Base-by-base conservation (phyloP, 768 basidiomycete genomes). In the Trametes cubensis region DNA sequence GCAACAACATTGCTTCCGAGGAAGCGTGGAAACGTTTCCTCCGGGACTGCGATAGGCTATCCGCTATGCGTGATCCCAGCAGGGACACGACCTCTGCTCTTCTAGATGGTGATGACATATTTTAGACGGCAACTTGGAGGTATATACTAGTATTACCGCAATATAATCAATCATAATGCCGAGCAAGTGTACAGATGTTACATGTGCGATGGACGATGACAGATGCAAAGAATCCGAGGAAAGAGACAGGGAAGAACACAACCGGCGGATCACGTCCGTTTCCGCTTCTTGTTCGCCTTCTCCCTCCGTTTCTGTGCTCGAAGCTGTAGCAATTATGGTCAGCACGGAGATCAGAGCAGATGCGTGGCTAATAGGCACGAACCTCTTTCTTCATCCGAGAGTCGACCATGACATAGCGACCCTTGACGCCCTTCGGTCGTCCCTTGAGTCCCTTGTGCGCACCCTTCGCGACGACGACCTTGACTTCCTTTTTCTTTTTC, bases 371-470 rank as follows among this genome's bases (percentile, higher is more conserved):
- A 56, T 50, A 6, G 46, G 44, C 28, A 73, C 82, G 39, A 45
- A 90, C 92, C 84, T 94, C 92, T 83, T 95, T 97, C 75, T 83
- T 92, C 90, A 95, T 94, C 66, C 95, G 81, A 4, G 93, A 78
- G 75, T 97, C 95, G 0, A 96, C 94, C 93, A 97, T 97, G 41
- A 87, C 79, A 75, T 97, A 98, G 50, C 91, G 84, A 34, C 96
- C 97, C 77, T 97, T 98, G 61, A 98, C 88, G 64, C 97, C 97
- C 73, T 90, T 96, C 26, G 97, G 96, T 54, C 97, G 77, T 17
- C 96, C 97, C 77, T 94, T 90, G 60, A 96, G 71, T 48, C 94
- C 97, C 69, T 85, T 93, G 73, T 95, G 90, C 6, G 83, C 81
- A 49, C 96, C 97, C 72, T 90, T 93, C 2, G 96, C 96, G 10